Evolutionary conservation across 345 rosid genomes (phyloP), one percentile per base, ranked within the genome.

Genomic region (Eucalyptus sp.): DNA sequence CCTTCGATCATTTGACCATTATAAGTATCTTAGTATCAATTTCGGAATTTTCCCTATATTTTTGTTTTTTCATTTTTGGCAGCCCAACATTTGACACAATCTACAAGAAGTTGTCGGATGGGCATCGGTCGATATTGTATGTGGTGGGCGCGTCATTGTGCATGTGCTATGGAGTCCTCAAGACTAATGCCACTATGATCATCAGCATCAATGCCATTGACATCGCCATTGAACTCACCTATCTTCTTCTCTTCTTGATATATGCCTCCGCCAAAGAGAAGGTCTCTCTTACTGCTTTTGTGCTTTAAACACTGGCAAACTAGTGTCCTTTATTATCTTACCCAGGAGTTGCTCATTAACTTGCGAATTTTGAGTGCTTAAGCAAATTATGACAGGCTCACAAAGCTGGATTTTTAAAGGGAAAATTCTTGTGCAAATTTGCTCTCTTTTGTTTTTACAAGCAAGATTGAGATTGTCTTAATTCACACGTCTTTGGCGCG

Each of bases 101-200:
- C 41, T 94, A 87, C 88, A 96, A 89, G 91, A 96, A 94, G 92
- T 87, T 96, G 86, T 94, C 96, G 20, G 95, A 93, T 91, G 97
- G 97, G 88, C 95, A 92, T 88, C 95, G 95, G 16, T 93, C 96
- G 22, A 88, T 97, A 80, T 97, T 96, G 3, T 97, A 95, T 62
- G 91, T 94, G 87, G 93, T 94, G 89, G 94, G 46, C 8, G 46
- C 46, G 46, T 44, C 46, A 44, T 44, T 44, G 46, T 44, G 46
- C 46, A 44, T 44, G 46, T 44, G 46, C 46, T 44, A 44, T 44
- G 97, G 96, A 11, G 10, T 89, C n/a, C 92, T 95, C 88, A 95
- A 95, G 90, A 86, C 89, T 7, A 90, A 92, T 81, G 93, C 93
- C 13, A 86, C 64, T 84, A 88, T 96, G 86, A 93, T 96, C 88